Evolutionary conservation across 2,329 filamentous ascomycete genomes (phyloP).

Genomic region (Thelonectria rubi): DNA sequence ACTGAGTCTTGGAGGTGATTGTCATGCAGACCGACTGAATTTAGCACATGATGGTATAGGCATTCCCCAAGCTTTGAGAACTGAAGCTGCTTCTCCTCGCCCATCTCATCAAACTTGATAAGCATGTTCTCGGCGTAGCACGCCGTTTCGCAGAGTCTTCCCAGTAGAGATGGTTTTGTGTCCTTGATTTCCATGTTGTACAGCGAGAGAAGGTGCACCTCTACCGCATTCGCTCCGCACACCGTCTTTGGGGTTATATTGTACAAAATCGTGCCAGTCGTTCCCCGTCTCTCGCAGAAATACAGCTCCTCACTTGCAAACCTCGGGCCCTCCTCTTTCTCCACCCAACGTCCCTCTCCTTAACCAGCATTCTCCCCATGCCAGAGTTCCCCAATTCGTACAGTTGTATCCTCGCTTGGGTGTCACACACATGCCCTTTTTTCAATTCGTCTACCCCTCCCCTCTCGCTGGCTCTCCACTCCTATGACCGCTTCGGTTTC

Average conservation of each 20-base stretch:
- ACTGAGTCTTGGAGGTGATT: no score
- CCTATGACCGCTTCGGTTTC: constrained; percentile 47
- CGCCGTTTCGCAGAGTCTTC: no score
- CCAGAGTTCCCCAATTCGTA: no score
- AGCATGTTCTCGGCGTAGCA: no score
- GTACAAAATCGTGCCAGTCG: constrained; percentile 24
- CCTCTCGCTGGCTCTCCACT: not conserved
- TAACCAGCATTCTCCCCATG: no score
- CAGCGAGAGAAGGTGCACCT: constrained; percentile 39
- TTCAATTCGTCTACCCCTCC: not conserved
- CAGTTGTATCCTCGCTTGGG: no score
- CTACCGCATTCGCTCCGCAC: constrained; percentile 21
- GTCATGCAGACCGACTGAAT: no score
- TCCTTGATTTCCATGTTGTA: constrained; percentile 32
- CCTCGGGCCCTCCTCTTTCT: constrained; percentile 21
- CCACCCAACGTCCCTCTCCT: no score
- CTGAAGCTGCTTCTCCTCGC: no score
- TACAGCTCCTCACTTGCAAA: constrained; percentile 36
- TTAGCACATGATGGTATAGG: no score
- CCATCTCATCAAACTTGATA: no score
- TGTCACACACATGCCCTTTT: not conserved
- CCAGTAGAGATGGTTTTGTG: not conserved
- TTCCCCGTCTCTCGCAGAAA: constrained; percentile 30
- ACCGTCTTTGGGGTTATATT: constrained; percentile 28
- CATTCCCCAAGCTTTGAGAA: constrained; percentile 2